A percentile compares a stretch with the other conserved stretches of the same genome.
phyloP scores from a whole-genome alignment of 768 basidiomycete genomes.

The Kwoniella dendrophila region DNA sequence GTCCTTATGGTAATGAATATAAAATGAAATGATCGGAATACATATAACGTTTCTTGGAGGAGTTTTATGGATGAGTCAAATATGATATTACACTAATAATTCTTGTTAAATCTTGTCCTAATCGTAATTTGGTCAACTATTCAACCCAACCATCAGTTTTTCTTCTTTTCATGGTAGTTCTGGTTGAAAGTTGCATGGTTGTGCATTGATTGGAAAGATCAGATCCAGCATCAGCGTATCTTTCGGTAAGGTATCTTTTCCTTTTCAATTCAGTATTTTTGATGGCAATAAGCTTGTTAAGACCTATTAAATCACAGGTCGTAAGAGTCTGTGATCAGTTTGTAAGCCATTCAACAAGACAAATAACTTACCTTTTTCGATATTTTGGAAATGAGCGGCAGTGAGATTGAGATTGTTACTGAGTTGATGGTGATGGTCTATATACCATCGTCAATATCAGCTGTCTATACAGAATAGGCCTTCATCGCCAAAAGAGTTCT shows the following conservation, averaged over 20 bases:
- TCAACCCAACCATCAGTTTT: neutral
- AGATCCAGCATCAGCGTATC: slow-evolving; percentile 15
- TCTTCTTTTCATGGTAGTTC: slow-evolving; percentile 4
- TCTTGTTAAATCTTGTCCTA: neutral
- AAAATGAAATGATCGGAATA: too few relatives aligned
- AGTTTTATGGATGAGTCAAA: neutral
- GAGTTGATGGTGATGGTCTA: neutral
- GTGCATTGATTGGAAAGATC: slow-evolving; percentile 12
- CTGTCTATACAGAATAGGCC: neutral
- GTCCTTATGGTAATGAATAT: too few relatives aligned
- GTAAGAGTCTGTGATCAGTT: neutral
- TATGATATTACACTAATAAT: neutral
- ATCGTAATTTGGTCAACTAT: neutral
- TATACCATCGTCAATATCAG: neutral
- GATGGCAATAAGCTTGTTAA: neutral
- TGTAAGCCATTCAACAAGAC: too few relatives aligned
- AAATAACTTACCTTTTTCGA: slow-evolving; percentile 1
- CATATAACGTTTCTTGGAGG: too few relatives aligned
- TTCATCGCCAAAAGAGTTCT: neutral
- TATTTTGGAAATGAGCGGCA: neutral
- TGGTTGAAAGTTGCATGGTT: neutral
- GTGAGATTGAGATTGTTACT: neutral
- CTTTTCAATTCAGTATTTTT: slow-evolving; percentile 15
- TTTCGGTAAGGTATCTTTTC: slow-evolving; percentile 12
- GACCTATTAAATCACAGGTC: neutral